Evolutionary conservation across 441 rosid species (phyloP).

Genomic region (Populus trichocarpa): DNA sequence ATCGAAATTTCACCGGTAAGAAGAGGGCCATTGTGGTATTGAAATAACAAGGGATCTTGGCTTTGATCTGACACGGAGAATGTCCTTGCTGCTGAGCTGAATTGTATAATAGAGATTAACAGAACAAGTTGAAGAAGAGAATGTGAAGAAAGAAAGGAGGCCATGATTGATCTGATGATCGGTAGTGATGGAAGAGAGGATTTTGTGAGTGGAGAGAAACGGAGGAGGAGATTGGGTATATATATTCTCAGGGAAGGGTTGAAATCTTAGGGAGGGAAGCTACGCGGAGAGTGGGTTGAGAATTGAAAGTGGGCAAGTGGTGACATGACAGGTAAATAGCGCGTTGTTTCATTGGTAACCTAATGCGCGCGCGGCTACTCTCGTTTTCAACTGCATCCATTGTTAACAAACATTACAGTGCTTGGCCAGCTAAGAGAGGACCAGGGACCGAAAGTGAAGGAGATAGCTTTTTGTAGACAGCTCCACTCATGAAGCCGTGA

Average conservation of each 20-base stretch:
- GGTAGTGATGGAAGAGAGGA: background rate
- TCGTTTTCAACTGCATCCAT: background rate
- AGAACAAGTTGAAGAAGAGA: slow-evolving; percentile 19
- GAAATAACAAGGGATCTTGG: slow-evolving; percentile 31
- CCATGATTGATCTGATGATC: slow-evolving; percentile 18
- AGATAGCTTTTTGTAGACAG: too few relatives aligned
- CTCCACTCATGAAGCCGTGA: too few relatives aligned
- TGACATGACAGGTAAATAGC: background rate
- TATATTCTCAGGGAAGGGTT: background rate
- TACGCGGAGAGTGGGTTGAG: background rate
- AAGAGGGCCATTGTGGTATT: slow-evolving; percentile 63
- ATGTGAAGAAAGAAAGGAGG: slow-evolving; percentile 8
- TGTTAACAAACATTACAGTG: background rate
- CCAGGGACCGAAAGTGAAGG: background rate
- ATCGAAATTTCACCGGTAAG: slow-evolving; percentile 53
- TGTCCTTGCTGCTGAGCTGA: slow-evolving; percentile 29
- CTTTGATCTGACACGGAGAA: slow-evolving; percentile 22
- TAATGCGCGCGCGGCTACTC: background rate
- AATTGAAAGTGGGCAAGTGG: background rate
- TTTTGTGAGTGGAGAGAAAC: slow-evolving; percentile 4
- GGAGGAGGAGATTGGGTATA: background rate
- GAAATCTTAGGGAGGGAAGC: background rate
- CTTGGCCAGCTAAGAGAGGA: slow-evolving; percentile 17
- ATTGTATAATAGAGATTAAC: slow-evolving; percentile 17
- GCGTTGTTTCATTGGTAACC: slow-evolving; percentile 1